These are phyloP conservation scores for Talaromyces proteolyticus DNA, from an alignment of 495 filamentous ascomycete genomes.

Conservation along the genomic window DNA sequence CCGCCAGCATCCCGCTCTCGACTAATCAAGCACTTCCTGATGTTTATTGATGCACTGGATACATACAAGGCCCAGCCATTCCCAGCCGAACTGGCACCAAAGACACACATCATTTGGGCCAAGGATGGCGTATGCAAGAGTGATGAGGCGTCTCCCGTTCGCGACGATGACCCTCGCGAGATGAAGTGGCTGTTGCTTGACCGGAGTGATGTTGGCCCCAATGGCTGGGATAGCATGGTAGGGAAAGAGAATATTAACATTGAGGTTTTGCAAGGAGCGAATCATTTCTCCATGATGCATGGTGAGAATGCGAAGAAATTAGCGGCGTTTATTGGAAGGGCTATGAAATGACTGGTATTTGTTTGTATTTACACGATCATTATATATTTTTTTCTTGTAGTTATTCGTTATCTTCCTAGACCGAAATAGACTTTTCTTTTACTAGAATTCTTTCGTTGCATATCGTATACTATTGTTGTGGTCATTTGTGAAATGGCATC, in stretches of 20 bases:
- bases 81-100: constrained; percentile 39
- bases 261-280: not conserved
- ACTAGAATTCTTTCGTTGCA: too few species aligned
- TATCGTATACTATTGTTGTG: too few species aligned
- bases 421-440: too few species aligned
- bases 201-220: constrained; percentile 68
- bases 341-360: too few species aligned
- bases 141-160: constrained; percentile 61
- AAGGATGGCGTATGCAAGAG: constrained; percentile 74
- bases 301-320: not conserved
- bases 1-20: constrained; percentile 58
- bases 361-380: too few species aligned
- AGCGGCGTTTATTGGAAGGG: constrained; percentile 1
- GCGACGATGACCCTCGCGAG: constrained; percentile 45
- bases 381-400: too few species aligned
- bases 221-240: constrained; percentile 73
- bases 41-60: constrained; percentile 67
- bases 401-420: too few species aligned
- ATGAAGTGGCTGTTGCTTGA: constrained; percentile 77
- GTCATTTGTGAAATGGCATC: too few species aligned
- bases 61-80: constrained; percentile 56
- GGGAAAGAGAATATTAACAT: constrained; percentile 53
- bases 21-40: constrained; percentile 79
- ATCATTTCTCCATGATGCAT: constrained; percentile 10
- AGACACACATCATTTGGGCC: constrained; percentile 70